phyloP scores from a whole-genome alignment of 768 basidiomycete species.

The Tulasnella sp. region DNA sequence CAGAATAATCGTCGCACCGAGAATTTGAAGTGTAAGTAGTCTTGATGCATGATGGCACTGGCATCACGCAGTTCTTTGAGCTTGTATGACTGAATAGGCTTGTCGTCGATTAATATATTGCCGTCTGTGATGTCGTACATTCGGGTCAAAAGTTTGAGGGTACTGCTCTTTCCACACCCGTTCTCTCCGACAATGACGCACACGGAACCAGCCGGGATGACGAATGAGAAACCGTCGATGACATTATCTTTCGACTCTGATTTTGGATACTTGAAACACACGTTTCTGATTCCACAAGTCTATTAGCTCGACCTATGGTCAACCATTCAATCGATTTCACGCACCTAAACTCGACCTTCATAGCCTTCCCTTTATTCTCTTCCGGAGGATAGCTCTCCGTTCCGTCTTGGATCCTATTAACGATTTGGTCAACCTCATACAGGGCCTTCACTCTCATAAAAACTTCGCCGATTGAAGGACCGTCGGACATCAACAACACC shows the following conservation, averaged over 20 bases:
- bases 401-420: constrained; percentile 26
- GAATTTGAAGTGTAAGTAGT: constrained; percentile 42
- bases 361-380: constrained; percentile 3
- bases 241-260: constrained; percentile 38
- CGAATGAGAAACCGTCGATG: constrained; percentile 40
- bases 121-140: constrained; percentile 35
- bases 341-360: constrained; percentile 31
- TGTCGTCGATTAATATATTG: constrained; percentile 44
- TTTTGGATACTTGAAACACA: constrained; percentile 52
- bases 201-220: constrained; percentile 46
- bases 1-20: constrained; percentile 31
- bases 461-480: constrained; percentile 9
- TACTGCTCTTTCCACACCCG: constrained; percentile 46
- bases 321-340: not conserved
- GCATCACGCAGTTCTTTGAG: constrained; percentile 40
- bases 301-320: not conserved
- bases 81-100: constrained; percentile 39
- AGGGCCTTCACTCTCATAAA: constrained; percentile 22
- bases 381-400: constrained; percentile 22
- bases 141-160: constrained; percentile 36
- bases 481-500: not conserved
- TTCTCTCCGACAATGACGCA: constrained; percentile 59
- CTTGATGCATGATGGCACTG: constrained; percentile 47
- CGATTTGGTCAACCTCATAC: constrained; percentile 29
- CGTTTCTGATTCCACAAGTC: constrained; percentile 41